Percentiles rank a stretch among this genome's conserved stretches.
Evolutionary conservation across 805 yeast species (phyloP).

Genomic region (Cyberlindnera xishuangbannaensis): DNA sequence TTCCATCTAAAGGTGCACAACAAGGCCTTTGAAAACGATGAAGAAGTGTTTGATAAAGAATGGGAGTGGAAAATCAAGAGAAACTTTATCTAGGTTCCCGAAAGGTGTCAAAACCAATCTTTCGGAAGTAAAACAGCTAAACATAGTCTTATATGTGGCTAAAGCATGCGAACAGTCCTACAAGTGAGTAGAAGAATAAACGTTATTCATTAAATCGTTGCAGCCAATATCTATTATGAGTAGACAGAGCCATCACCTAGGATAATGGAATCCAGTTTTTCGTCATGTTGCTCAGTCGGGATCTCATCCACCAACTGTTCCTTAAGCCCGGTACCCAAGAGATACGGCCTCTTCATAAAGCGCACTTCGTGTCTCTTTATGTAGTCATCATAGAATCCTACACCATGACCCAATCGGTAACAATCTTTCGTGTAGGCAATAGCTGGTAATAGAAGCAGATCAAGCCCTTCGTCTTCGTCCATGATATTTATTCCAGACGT

Average conservation of each 20-base stretch:
- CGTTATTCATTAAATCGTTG: too few relatives aligned
- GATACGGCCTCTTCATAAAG: conserved; percentile 30
- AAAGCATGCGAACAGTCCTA: too few relatives aligned
- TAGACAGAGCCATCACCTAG: too few relatives aligned
- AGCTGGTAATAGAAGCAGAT: conserved; percentile 78
- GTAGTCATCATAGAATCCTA: conserved; percentile 84
- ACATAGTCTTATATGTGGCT: too few relatives aligned
- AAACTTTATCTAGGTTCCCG: conserved; percentile 23
- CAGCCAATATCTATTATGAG: too few relatives aligned
- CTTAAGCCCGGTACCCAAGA: conserved; percentile 60
- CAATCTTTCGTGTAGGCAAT: conserved; percentile 57
- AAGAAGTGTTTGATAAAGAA: conserved; percentile 27
- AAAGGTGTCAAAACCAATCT: too few relatives aligned
- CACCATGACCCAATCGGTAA: conserved; percentile 81
- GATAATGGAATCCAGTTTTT: conserved; percentile 49
- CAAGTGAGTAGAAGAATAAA: too few relatives aligned
- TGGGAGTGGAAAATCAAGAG: conserved; percentile 33
- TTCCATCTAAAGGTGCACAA: conserved; percentile 30
- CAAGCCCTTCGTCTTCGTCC: conserved; percentile 41
- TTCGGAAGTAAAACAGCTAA: too few relatives aligned
- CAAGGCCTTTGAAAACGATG: conserved; percentile 31
- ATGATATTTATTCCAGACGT: conserved; percentile 25
- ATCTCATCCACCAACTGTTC: conserved; percentile 52
- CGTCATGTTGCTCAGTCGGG: conserved; percentile 63
- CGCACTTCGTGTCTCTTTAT: conserved; percentile 39